Evolutionary conservation across 2,329 filamentous ascomycete species (phyloP).

Genomic region (Neofusicoccum sp.): DNA sequence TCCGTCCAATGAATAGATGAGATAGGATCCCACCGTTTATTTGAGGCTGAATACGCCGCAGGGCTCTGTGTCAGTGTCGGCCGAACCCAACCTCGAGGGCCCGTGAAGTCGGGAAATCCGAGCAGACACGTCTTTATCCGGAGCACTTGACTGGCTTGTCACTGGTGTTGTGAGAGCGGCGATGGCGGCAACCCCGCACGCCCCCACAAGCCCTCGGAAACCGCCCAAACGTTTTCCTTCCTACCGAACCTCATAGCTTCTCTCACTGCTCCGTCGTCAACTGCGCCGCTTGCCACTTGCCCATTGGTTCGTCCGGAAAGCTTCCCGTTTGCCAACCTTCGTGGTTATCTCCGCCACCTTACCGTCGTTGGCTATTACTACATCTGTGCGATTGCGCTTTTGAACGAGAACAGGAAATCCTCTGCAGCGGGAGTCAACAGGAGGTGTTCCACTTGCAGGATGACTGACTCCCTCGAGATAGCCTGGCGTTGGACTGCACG

Average conservation of each 20-base stretch:
- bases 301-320: conserved; percentile 1
- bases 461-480: conserved; percentile 44
- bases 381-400: conserved; percentile 6
- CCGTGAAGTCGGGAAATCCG: neutral
- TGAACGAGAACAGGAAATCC: neutral
- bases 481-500: conserved; percentile 51
- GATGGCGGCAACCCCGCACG: neutral
- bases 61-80: neutral
- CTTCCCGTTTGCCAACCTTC: neutral
- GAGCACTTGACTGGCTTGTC: neutral
- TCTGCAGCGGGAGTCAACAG: neutral
- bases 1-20: neutral
- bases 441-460: neutral
- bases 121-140: neutral
- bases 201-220: neutral
- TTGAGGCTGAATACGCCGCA: neutral
- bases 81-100: neutral
- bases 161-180: neutral
- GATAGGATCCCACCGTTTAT: neutral
- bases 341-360: neutral
- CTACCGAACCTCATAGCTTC: neutral
- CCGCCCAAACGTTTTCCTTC: neutral
- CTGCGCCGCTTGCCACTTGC: neutral
- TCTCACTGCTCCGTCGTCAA: neutral
- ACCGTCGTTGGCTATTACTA: neutral